These are phyloP conservation scores for Arthrinium phaeospermum DNA, from an alignment of 2,329 filamentous ascomycete species.

Conservation along the genomic window DNA sequence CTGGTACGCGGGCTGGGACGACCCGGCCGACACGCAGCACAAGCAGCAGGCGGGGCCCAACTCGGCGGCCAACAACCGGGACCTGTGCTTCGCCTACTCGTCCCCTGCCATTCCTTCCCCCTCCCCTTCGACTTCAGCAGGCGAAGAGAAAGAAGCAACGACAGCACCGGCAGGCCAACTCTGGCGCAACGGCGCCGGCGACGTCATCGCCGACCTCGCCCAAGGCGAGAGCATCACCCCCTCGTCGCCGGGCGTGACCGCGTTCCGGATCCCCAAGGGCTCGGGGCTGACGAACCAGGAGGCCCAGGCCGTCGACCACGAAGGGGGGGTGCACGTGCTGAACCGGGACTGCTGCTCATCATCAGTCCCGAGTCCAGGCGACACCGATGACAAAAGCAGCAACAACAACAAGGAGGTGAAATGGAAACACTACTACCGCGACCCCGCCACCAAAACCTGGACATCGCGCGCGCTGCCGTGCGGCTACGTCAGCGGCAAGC, in stretches of 20 bases:
- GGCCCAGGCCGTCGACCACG: constrained; percentile 50
- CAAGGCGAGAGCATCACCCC: constrained; percentile 47
- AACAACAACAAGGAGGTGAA: constrained; percentile 19
- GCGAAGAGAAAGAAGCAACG: constrained; percentile 34
- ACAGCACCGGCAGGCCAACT: constrained; percentile 36
- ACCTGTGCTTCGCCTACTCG: constrained; percentile 56
- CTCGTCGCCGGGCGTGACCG: constrained; percentile 46
- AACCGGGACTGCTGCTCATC: constrained; percentile 47
- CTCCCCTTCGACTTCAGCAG: not conserved
- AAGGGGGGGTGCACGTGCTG: constrained; percentile 53
- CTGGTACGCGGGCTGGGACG: constrained; percentile 48
- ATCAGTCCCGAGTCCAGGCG: not conserved
- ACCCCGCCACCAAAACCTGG: constrained; percentile 38
- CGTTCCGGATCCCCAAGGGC: constrained; percentile 51
- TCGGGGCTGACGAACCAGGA: constrained; percentile 57
- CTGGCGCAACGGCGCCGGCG: constrained; percentile 48
- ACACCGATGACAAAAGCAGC: not conserved
- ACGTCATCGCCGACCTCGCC: constrained; percentile 41
- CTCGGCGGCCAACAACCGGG: constrained; percentile 52
- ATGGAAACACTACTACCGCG: constrained; percentile 49
- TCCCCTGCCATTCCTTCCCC: too few species aligned
- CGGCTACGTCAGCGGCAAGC: constrained; percentile 39
- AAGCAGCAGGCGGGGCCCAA: constrained; percentile 50
- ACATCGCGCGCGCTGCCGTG: constrained; percentile 38
- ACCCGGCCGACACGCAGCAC: constrained; percentile 45